phyloP scores from a whole-genome alignment of 176 grass and related monocot genomes.

The Phyllostachys edulis region DNA sequence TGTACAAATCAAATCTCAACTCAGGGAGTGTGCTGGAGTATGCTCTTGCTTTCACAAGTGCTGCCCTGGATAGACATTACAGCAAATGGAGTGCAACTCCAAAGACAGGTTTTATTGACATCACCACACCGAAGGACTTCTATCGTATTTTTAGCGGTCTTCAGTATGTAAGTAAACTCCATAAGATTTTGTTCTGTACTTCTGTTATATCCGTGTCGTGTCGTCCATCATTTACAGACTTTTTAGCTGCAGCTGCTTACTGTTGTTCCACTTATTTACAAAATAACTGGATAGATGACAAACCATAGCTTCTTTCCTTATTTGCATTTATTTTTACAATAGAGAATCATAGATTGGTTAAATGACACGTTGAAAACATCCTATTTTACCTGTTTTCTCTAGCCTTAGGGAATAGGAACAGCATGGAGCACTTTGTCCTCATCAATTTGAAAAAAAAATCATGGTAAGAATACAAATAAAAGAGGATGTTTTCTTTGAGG shows the following conservation, averaged over 20 bases:
- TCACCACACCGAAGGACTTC: slow-evolving; percentile 96
- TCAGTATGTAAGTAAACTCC: slow-evolving; percentile 65
- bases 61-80: slow-evolving; percentile 93
- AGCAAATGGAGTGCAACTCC: slow-evolving; percentile 98
- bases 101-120: slow-evolving; percentile 97
- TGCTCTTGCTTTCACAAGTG: slow-evolving; percentile 96
- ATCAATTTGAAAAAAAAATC: background rate
- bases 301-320: background rate
- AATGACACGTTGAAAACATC: background rate
- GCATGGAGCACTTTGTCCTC: background rate
- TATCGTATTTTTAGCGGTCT: slow-evolving; percentile 97
- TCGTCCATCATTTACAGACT: background rate
- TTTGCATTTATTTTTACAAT: background rate
- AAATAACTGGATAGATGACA: background rate
- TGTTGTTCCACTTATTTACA: background rate
- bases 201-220: background rate
- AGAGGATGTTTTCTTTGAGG: background rate
- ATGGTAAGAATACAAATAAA: background rate
- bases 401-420: background rate
- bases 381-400: slow-evolving; percentile 7
- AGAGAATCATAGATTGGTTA: background rate
- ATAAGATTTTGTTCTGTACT: slow-evolving; percentile 6
- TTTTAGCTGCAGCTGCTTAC: slow-evolving; percentile 11
- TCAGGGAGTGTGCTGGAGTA: slow-evolving; percentile 92
- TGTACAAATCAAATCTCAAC: slow-evolving; percentile 86